phyloP scores from a whole-genome alignment of 177 flowering plant species.

The Tripterygium wilfordii region DNA sequence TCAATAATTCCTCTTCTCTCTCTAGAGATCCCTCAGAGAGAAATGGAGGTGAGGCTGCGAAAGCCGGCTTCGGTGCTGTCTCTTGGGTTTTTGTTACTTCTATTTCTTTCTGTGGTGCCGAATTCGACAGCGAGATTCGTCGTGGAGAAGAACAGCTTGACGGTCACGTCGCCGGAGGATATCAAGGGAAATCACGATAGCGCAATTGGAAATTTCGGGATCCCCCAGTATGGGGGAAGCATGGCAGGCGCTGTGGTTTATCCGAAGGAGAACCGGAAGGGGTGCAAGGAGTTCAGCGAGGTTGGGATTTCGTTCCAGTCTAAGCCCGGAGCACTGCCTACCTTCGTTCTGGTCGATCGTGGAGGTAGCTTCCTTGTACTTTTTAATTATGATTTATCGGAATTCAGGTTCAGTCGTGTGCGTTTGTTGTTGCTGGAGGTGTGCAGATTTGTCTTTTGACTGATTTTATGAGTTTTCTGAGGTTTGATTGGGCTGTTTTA shows the following conservation, averaged over 20 bases:
- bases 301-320: slow-evolving; percentile 51
- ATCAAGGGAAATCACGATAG: slow-evolving; percentile 82
- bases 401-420: no score
- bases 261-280: slow-evolving; percentile 71
- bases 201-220: slow-evolving; percentile 93
- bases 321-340: slow-evolving; percentile 76
- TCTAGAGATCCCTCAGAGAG: no score
- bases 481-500: no score
- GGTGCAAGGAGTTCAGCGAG: slow-evolving; percentile 57
- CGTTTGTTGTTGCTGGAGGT: no score
- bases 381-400: no score
- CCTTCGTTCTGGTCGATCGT: slow-evolving; percentile 78
- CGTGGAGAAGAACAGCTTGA: slow-evolving; percentile 94
- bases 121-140: slow-evolving; percentile 46
- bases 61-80: no score
- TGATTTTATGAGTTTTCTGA: no score
- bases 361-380: slow-evolving; percentile 66
- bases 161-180: slow-evolving; percentile 71
- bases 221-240: slow-evolving; percentile 92
- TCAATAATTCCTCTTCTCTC: no score
- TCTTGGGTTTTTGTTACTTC: slow-evolving; percentile 20
- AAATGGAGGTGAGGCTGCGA: no score
- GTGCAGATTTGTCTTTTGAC: no score
- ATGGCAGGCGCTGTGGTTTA: slow-evolving; percentile 79
- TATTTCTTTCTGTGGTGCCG: slow-evolving; percentile 1